These are phyloP conservation scores for Pholiota microspora DNA, from an alignment of 768 basidiomycete species.

Conservation along the genomic window DNA sequence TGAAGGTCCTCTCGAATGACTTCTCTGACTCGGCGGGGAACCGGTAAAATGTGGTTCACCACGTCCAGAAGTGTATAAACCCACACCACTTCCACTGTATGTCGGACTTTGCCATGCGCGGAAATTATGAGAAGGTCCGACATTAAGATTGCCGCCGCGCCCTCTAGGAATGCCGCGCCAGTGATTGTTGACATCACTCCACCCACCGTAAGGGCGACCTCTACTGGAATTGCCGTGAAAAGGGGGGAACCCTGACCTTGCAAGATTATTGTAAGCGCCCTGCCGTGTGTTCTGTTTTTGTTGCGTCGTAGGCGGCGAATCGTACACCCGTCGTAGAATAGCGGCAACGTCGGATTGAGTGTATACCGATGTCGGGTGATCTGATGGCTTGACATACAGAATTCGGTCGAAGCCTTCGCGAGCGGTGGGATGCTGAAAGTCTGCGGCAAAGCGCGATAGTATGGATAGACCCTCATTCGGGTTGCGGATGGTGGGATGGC, in stretches of 20 bases:
- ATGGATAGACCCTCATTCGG: conserved; percentile 56
- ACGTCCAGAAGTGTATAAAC: conserved; percentile 11
- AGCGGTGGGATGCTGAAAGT: conserved; percentile 53
- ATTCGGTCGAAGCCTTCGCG: conserved; percentile 70
- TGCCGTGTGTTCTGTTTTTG: conserved; percentile 6
- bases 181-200: conserved; percentile 5
- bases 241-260: conserved; percentile 6
- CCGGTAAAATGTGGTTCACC: conserved; percentile 7
- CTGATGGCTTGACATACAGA: conserved; percentile 39
- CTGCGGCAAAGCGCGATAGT: conserved; percentile 62
- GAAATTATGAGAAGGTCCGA: conserved; percentile 10
- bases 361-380: conserved; percentile 44
- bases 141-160: conserved; percentile 14
- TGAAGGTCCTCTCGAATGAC: conserved; percentile 14
- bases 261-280: background rate
- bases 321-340: conserved; percentile 50
- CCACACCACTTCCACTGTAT: conserved; percentile 19
- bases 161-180: conserved; percentile 16
- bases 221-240: conserved; percentile 16
- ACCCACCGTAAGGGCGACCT: conserved; percentile 20
- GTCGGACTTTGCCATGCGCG: conserved; percentile 15
- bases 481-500: conserved; percentile 74
- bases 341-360: conserved; percentile 47
- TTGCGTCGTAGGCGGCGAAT: conserved; percentile 34
- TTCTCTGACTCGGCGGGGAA: conserved; percentile 9